Evolutionary conservation across 164 flowering plant genomes (phyloP).

Genomic region (Magnolia sinica): DNA sequence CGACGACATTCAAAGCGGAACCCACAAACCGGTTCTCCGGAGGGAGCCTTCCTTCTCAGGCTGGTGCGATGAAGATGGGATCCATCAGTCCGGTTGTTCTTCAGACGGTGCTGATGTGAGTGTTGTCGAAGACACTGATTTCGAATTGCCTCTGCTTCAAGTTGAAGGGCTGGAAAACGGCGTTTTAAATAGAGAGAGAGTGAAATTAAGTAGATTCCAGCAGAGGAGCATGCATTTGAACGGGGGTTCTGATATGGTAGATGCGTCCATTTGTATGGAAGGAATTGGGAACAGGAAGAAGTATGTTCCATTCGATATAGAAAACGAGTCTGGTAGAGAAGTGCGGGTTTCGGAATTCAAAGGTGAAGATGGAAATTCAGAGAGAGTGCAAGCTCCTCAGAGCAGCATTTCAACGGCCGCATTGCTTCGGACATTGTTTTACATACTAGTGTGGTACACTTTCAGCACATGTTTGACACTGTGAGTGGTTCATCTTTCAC

Average conservation of each 20-base stretch:
- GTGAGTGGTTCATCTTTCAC: conserved; percentile 44
- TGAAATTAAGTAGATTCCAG: conserved; percentile 20
- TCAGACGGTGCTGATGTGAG: conserved; percentile 20
- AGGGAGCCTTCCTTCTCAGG: conserved; percentile 65
- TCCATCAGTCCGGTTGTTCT: conserved; percentile 14
- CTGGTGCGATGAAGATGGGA: conserved; percentile 55
- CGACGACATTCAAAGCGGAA: conserved; percentile 12
- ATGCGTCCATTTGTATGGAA: conserved; percentile 18
- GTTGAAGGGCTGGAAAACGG: conserved; percentile 19
- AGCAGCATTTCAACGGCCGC: conserved; percentile 38
- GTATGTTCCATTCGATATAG: conserved; percentile 62
- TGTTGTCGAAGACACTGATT: conserved; percentile 37
- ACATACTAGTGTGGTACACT: conserved; percentile 81
- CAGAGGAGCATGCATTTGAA: conserved; percentile 38
- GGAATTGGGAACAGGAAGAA: conserved; percentile 32
- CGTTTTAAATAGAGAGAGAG: conserved; percentile 17
- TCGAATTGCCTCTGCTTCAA: conserved; percentile 50
- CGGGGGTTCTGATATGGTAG: conserved; percentile 27
- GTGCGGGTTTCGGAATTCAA: conserved; percentile 15
- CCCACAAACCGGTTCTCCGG: conserved; percentile 25
- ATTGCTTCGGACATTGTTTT: conserved; percentile 75
- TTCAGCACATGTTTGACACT: conserved; percentile 86
- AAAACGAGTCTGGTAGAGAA: conserved; percentile 34
- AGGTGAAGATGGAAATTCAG: conserved; percentile 19
- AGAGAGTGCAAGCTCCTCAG: conserved; percentile 17